Base-by-base conservation (phyloP, 202 grass and related monocot species). In the Setaria viridis region DNA sequence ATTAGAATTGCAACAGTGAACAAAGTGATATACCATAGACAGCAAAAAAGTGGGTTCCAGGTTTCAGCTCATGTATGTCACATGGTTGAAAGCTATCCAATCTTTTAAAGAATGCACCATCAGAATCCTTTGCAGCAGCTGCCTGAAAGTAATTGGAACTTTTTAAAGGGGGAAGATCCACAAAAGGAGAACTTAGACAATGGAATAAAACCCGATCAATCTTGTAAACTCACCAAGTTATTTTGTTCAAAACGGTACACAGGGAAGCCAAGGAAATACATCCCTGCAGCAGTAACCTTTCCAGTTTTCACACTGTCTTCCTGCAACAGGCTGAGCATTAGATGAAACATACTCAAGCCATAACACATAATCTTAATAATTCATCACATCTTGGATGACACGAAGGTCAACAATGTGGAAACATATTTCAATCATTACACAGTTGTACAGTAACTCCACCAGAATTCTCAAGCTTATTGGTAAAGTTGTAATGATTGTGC, bases 251-350 rank as follows among this genome's bases (percentile, higher is more conserved):
- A 97, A 35, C 90, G 94, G 79, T 97, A 99, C 43, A 97, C 92
- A 68, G 97, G 94, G 66, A 99, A 99, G 47, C 94, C 87, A 78
- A 99, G 97, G 87, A 99, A 99, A 82, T 90, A 99, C 94, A 97
- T 94, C 71, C 97, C 90, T 11, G 94, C 87, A 82, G 94, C 92
- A 79, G 90, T 93, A 88, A 89, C 87, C 81, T 97, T 99, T 62
- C 97, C 90, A 53, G 83, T 76, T 84, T 94, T 99, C 86, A 85
- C 76, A 87, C 97, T 79, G 58, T 99, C 97, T 89, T 97, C 97
- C 97, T 99, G 85, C 77, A 73, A 45, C 19, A 91, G 20, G 85
- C 5, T 30, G 6, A 16, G 62, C 46, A 33, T 70, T 77, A 81
- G 35, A 46, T 83, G 33, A 62, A 74, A 68, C 20, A 89, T 25